Evolutionary conservation across 2,329 filamentous ascomycete species (phyloP).

Genomic region (Colletotrichum liriopes): DNA sequence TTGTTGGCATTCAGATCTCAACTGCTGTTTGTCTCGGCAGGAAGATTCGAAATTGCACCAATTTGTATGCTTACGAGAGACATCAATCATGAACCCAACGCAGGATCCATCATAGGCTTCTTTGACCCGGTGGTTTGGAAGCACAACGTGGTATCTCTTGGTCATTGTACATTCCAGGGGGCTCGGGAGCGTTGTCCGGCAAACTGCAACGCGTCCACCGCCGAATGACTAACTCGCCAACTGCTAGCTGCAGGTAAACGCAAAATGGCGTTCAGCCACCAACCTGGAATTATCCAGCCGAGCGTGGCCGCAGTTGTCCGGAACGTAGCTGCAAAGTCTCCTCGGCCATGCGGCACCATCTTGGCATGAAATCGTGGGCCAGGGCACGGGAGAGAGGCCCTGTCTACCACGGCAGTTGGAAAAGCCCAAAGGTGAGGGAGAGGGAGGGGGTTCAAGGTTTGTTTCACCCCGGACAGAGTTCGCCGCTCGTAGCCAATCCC

Average conservation of each 20-base stretch:
- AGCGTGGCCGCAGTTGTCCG: slow-evolving; percentile 16
- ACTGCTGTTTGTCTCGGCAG: background rate
- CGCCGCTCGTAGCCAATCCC: slow-evolving; percentile 26
- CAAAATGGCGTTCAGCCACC: background rate
- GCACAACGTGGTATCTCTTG: background rate
- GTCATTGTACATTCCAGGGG: background rate
- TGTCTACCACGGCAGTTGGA: background rate
- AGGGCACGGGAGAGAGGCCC: background rate
- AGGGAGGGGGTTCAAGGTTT: slow-evolving; percentile 30
- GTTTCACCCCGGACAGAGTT: slow-evolving; percentile 41
- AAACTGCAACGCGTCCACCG: background rate
- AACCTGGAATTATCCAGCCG: background rate
- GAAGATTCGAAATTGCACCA: slow-evolving; percentile 6
- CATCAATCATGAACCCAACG: background rate
- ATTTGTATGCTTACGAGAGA: background rate
- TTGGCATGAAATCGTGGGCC: slow-evolving; percentile 25
- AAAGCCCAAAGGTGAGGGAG: background rate
- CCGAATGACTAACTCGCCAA: background rate
- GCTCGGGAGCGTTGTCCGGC: background rate
- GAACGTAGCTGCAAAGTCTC: slow-evolving; percentile 2
- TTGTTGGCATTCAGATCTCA: background rate
- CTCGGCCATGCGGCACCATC: background rate
- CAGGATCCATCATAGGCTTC: background rate
- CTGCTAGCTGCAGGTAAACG: background rate
- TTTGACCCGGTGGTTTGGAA: background rate